Evolutionary conservation across 2,329 filamentous ascomycete species (phyloP).

Genomic region (Colletotrichum tropicicola): DNA sequence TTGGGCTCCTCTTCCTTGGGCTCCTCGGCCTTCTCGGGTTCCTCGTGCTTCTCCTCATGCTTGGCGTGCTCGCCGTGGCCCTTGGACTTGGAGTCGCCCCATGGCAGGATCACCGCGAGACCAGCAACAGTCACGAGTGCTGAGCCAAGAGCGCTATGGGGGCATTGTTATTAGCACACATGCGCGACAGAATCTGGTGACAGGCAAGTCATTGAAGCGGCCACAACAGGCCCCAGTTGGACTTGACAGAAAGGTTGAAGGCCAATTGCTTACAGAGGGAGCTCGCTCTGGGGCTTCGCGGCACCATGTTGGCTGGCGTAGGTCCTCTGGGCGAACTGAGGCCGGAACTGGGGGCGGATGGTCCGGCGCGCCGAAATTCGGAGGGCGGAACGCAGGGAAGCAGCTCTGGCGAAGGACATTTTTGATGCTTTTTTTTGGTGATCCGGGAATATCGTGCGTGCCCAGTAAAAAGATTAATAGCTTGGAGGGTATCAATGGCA

Average conservation of each 20-base stretch:
- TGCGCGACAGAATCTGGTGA: too few relatives aligned
- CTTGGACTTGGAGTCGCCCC: slow-evolving; percentile 17
- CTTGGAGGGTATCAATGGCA: background rate
- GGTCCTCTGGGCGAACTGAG: slow-evolving; percentile 22
- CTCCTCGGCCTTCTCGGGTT: background rate
- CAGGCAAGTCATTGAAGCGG: background rate
- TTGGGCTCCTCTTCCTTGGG: background rate
- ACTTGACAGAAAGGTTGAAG: background rate
- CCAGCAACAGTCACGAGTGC: slow-evolving; percentile 16
- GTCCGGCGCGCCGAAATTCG: slow-evolving; percentile 27
- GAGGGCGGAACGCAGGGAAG: slow-evolving; percentile 24
- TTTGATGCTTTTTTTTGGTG: background rate
- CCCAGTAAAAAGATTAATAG: background rate
- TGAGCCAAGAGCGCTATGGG: slow-evolving; percentile 16
- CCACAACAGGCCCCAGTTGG: background rate
- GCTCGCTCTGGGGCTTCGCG: slow-evolving; percentile 27
- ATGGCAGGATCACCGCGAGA: slow-evolving; percentile 23
- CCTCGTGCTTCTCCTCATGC: slow-evolving; percentile 23
- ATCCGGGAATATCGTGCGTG: too few relatives aligned
- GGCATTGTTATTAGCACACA: background rate
- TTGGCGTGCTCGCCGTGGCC: slow-evolving; percentile 11
- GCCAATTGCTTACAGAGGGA: slow-evolving; percentile 26
- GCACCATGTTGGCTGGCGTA: slow-evolving; percentile 28
- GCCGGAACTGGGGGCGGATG: slow-evolving; percentile 22
- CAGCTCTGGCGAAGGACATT: slow-evolving; percentile 25